Percentiles rank a stretch among this genome's conserved stretches.
Evolutionary conservation across 2,329 filamentous ascomycete species (phyloP).

Genomic region (Botrytis tulipae): DNA sequence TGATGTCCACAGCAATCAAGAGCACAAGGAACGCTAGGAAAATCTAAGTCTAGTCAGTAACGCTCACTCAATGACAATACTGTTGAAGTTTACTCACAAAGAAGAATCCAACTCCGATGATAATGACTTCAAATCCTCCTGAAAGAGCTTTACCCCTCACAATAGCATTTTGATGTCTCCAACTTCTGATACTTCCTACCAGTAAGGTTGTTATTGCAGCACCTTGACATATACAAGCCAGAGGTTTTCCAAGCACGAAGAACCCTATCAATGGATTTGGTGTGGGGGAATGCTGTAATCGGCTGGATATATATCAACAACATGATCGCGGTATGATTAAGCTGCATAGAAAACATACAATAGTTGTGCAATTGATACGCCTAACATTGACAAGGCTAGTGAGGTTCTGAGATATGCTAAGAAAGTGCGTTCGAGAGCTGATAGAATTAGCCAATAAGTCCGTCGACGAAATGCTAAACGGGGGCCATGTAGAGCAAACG

Average conservation of each 20-base stretch:
- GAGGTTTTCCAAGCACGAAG: conserved; percentile 57
- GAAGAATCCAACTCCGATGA: conserved; percentile 46
- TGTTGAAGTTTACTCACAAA: conserved; percentile 45
- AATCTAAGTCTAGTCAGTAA: conserved; percentile 27
- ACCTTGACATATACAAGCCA: conserved; percentile 47
- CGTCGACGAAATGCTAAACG: not conserved
- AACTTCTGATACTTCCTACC: conserved; percentile 59
- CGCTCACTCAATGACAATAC: not conserved
- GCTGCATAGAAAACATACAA: conserved; percentile 43
- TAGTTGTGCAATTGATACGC: conserved; percentile 64
- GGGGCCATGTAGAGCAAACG: not conserved
- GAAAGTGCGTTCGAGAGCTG: conserved; percentile 73
- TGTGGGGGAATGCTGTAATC: conserved; percentile 42
- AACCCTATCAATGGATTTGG: conserved; percentile 52
- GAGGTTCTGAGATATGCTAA: conserved; percentile 72
- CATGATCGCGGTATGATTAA: conserved; percentile 7
- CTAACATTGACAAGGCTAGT: conserved; percentile 64
- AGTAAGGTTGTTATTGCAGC: conserved; percentile 44
- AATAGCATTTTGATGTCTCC: conserved; percentile 59
- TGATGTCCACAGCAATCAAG: conserved; percentile 35
- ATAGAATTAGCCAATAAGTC: conserved; percentile 20
- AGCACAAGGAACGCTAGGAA: conserved; percentile 35
- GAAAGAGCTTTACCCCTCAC: conserved; percentile 54
- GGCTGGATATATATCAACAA: conserved; percentile 44
- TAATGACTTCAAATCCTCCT: conserved; percentile 58